Percentiles rank a stretch among this genome's conserved stretches.
phyloP scores from a whole-genome alignment of 2,329 filamentous ascomycete genomes.

The Ophiostoma pallidulum region DNA sequence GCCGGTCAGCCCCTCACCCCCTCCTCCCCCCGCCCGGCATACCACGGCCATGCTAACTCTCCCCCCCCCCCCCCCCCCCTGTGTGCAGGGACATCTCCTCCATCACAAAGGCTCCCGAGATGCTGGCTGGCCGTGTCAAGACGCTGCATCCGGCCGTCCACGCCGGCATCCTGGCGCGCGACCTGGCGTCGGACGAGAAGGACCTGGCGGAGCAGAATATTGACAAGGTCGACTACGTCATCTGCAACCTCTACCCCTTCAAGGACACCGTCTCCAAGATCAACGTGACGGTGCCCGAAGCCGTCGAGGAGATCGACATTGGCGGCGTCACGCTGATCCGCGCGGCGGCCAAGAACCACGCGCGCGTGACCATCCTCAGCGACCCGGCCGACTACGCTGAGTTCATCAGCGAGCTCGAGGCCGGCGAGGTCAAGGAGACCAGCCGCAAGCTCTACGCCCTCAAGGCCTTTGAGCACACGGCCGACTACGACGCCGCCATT shows the following conservation, averaged over 20 bases:
- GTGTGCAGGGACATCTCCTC: conserved; percentile 79
- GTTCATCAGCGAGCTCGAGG: conserved; percentile 83
- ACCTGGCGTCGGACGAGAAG: conserved; percentile 92
- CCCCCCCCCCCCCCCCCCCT: neutral
- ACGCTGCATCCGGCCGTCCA: conserved; percentile 92
- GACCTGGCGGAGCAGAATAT: conserved; percentile 93
- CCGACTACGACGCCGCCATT: conserved; percentile 92
- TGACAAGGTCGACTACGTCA: conserved; percentile 87
- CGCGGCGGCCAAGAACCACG: conserved; percentile 96
- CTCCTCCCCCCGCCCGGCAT: no score
- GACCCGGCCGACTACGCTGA: conserved; percentile 89
- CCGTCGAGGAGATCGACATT: conserved; percentile 98
- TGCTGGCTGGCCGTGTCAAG: conserved; percentile 72
- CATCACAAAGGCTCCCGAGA: conserved; percentile 94
- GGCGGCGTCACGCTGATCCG: conserved; percentile 93
- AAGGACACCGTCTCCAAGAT: conserved; percentile 96
- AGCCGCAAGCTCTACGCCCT: conserved; percentile 85
- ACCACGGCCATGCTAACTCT: neutral
- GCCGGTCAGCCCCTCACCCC: no score
- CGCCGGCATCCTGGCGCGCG: conserved; percentile 82
- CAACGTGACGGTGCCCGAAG: conserved; percentile 93
- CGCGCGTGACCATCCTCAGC: conserved; percentile 88
- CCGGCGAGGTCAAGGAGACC: conserved; percentile 74
- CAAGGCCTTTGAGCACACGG: conserved; percentile 97
- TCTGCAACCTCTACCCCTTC: conserved; percentile 99